Conservation (phyloP, 2,329 filamentous ascomycete genomes). For the Keithomyces neogunnii region DNA sequence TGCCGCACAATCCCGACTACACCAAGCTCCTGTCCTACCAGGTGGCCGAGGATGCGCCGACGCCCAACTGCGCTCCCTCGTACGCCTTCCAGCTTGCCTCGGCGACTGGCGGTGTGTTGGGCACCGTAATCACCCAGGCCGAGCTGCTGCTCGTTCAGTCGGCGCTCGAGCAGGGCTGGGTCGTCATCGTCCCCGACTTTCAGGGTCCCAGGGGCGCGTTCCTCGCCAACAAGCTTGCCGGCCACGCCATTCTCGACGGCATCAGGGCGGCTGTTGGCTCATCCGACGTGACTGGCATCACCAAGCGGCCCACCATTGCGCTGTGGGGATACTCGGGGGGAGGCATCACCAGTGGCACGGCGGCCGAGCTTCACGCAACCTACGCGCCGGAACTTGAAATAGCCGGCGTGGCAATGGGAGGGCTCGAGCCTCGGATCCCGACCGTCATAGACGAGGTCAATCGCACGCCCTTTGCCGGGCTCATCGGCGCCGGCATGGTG, state of each 20-base stretch:
- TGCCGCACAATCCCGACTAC: conserved; percentile 22
- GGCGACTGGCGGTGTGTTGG: conserved; percentile 17
- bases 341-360: conserved; percentile 13
- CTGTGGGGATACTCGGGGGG: conserved; percentile 28
- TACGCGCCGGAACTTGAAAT: conserved; percentile 18
- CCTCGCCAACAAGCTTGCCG: conserved; percentile 29
- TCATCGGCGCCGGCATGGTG: conserved; percentile 14
- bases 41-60: conserved; percentile 29
- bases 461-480: conserved; percentile 8
- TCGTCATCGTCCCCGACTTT: conserved; percentile 39
- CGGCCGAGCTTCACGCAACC: conserved; percentile 16
- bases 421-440: conserved; percentile 13
- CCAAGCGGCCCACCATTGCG: conserved; percentile 23
- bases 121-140: conserved; percentile 19
- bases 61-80: conserved; percentile 24
- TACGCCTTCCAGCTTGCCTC: conserved; percentile 14
- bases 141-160: conserved; percentile 15
- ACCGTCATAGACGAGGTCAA: conserved; percentile 12
- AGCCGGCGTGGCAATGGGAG: conserved; percentile 17
- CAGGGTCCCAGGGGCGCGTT: conserved; percentile 35
- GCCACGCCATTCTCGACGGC: conserved; percentile 33
- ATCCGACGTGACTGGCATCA: conserved; percentile 19
- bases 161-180: conserved; percentile 33
- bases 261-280: conserved; percentile 30
- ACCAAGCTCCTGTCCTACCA: conserved; percentile 32